These are phyloP conservation scores for Colletotrichum euphorbiae DNA, from an alignment of 2,329 filamentous ascomycete species.

Conservation along the genomic window DNA sequence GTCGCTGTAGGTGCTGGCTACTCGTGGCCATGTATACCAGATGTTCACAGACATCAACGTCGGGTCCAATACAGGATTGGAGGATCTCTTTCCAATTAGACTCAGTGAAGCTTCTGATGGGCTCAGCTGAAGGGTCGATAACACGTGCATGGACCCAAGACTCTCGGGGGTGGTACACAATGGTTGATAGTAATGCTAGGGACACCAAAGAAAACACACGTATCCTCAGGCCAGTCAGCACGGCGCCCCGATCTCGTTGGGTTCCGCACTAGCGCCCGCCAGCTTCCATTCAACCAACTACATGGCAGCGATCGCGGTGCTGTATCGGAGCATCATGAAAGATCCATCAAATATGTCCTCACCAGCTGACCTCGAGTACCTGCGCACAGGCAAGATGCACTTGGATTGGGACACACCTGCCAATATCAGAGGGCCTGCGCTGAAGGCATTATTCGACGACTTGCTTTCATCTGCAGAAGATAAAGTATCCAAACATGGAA, in stretches of 20 bases:
- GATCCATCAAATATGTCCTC: not conserved
- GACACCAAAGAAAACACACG: not conserved
- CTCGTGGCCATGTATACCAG: not conserved
- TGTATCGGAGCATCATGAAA: slow-evolving; percentile 3
- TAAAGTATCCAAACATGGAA: not conserved
- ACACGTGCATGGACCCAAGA: not conserved
- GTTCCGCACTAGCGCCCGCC: not conserved
- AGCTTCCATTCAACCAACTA: not conserved
- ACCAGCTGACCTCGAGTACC: slow-evolving; percentile 2
- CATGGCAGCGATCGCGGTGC: not conserved
- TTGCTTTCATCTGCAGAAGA: slow-evolving; percentile 4
- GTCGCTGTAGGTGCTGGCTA: not conserved
- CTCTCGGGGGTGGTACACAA: not conserved
- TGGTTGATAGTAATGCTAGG: not conserved
- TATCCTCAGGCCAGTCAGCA: not conserved
- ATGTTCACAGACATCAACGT: not conserved
- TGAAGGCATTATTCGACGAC: not conserved
- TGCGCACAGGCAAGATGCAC: not conserved
- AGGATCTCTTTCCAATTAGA: not conserved
- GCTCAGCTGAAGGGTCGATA: not conserved
- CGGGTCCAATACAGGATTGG: not conserved
- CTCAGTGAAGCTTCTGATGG: not conserved
- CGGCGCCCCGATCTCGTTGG: not conserved
- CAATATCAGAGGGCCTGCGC: not conserved
- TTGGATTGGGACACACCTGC: not conserved